A percentile compares a stretch with the other conserved stretches of the same genome.
phyloP scores from a whole-genome alignment of 139 green algal species.

The Edaphochlamys debaryana region DNA sequence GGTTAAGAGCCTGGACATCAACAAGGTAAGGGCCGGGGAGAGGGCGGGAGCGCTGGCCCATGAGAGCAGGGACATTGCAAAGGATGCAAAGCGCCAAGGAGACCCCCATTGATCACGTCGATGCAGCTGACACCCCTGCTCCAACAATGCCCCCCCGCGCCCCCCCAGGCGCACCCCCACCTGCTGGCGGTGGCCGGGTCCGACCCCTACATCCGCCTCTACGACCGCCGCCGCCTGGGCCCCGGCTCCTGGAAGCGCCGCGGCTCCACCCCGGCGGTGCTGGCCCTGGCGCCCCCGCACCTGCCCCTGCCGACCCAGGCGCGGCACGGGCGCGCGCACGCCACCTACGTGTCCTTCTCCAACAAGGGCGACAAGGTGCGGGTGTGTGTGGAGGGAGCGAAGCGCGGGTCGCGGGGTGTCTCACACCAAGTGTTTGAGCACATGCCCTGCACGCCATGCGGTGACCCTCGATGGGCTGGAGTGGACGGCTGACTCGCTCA shows the following conservation, averaged over 20 bases:
- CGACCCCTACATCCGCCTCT: constrained; percentile 78
- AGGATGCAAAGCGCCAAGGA: too few relatives aligned
- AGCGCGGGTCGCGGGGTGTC: background rate
- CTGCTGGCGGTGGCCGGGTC: constrained; percentile 78
- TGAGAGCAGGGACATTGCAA: too few relatives aligned
- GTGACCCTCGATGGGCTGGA: too few relatives aligned
- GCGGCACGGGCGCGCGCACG: constrained; percentile 50
- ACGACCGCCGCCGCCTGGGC: constrained; percentile 74
- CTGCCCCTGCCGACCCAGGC: constrained; percentile 37
- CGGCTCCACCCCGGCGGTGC: background rate
- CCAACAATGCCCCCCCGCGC: too few relatives aligned
- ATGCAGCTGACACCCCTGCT: too few relatives aligned
- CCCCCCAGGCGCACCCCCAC: constrained; percentile 58
- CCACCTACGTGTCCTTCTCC: constrained; percentile 76
- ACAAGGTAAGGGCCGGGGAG: constrained; percentile 59
- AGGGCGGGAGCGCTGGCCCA: too few relatives aligned
- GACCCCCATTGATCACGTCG: too few relatives aligned
- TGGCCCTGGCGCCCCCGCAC: constrained; percentile 64
- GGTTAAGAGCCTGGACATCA: constrained; percentile 78
- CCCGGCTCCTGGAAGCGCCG: constrained; percentile 10
- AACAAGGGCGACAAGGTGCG: constrained; percentile 66
- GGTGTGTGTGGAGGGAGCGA: background rate
- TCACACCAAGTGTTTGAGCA: too few relatives aligned
- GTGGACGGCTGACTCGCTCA: too few relatives aligned
- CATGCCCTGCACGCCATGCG: too few relatives aligned